phyloP scores from a whole-genome alignment of 2,329 filamentous ascomycete genomes.

The Magnaporthales sp. region DNA sequence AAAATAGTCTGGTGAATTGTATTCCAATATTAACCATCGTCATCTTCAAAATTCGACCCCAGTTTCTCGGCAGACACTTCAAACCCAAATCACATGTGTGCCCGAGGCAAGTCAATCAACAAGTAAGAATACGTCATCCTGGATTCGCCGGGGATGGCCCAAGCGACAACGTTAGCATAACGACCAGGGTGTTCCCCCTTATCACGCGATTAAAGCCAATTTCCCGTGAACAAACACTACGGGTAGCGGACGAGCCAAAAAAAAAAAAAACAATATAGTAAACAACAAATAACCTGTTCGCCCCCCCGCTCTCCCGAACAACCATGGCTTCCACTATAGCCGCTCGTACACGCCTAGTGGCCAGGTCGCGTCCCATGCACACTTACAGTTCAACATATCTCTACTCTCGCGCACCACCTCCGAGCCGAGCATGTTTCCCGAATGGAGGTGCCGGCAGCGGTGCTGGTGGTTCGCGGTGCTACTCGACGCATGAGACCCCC shows the following conservation, averaged over 20 bases:
- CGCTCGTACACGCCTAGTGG: neutral
- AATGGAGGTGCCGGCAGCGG: neutral
- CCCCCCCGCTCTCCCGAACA: neutral
- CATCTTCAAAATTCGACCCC: neutral
- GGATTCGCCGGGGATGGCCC: neutral
- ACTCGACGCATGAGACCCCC: conserved; percentile 32
- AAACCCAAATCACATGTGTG: neutral
- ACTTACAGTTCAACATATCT: neutral
- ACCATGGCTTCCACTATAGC: neutral
- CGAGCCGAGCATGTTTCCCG: neutral
- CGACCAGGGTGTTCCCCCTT: neutral
- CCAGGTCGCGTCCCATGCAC: neutral
- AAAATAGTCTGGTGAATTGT: neutral
- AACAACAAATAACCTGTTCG: neutral
- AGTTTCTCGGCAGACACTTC: neutral
- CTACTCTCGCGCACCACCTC: neutral
- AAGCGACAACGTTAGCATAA: neutral
- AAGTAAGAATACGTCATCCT: neutral
- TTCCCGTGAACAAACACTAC: neutral
- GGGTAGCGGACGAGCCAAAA: neutral
- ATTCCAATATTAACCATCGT: neutral
- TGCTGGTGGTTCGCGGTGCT: conserved; percentile 14
- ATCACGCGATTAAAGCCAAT: neutral
- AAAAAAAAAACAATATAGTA: neutral
- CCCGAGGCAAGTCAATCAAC: neutral